Percentiles rank a stretch among this genome's conserved stretches.
phyloP scores from a whole-genome alignment of 2,329 filamentous ascomycete species.

The Fusarium caatingaense region DNA sequence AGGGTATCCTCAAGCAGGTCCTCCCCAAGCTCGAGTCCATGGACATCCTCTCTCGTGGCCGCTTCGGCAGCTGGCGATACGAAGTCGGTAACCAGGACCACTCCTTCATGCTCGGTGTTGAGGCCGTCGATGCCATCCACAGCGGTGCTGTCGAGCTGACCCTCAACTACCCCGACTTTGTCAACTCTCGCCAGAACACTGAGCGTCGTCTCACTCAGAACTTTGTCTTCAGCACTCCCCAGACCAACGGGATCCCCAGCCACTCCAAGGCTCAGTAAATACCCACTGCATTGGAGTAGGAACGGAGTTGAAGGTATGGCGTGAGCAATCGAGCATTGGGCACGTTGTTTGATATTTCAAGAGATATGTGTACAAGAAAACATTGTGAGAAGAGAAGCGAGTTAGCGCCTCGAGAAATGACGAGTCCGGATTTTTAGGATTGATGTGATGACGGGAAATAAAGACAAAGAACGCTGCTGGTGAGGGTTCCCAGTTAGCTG shows the following conservation, averaged over 20 bases:
- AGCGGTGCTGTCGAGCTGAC: constrained; percentile 91
- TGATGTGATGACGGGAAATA: constrained; percentile 44
- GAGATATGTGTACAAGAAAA: constrained; percentile 42
- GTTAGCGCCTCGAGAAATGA: constrained; percentile 39
- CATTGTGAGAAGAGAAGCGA: constrained; percentile 39
- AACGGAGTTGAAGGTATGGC: constrained; percentile 12
- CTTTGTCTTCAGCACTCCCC: constrained; percentile 54
- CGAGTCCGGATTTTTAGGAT: constrained; percentile 42
- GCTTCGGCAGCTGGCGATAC: constrained; percentile 98
- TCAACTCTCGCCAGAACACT: constrained; percentile 79
- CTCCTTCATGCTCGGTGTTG: constrained; percentile 96
- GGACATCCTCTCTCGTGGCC: constrained; percentile 94
- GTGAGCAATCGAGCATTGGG: constrained; percentile 35
- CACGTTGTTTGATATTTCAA: constrained; percentile 40
- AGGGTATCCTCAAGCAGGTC: constrained; percentile 91
- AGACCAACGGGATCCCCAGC: constrained; percentile 55
- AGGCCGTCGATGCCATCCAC: constrained; percentile 90
- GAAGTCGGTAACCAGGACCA: constrained; percentile 98
- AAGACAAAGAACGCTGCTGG: constrained; percentile 36
- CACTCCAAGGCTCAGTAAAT: constrained; percentile 51
- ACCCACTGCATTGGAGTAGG: constrained; percentile 45
- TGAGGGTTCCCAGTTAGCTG: constrained; percentile 35
- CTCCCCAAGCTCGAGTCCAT: constrained; percentile 91
- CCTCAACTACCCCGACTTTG: constrained; percentile 96
- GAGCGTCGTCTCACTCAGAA: constrained; percentile 59